Percentiles rank a stretch among this genome's conserved stretches.
These are phyloP conservation scores for Leonotis leonurus DNA, from an alignment of 257 asterid species.

Conservation along the genomic window DNA sequence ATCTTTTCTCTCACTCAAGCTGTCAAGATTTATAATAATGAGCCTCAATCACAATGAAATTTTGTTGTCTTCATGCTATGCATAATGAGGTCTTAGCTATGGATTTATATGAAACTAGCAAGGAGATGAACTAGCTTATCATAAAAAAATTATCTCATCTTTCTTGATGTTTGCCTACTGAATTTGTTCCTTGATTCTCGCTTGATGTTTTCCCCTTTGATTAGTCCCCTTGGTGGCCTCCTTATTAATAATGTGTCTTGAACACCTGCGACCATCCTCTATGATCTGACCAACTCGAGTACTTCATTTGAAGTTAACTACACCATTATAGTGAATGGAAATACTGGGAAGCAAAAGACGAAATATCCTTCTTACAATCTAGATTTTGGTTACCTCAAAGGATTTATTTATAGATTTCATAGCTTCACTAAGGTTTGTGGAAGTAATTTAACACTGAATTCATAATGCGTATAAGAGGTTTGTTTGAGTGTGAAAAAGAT, in stretches of 20 bases:
- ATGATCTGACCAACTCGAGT: background rate
- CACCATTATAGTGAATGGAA: background rate
- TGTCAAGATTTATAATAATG: background rate
- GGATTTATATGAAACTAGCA: background rate
- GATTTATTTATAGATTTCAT: background rate
- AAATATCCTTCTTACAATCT: background rate
- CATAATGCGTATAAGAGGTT: constrained; percentile 2
- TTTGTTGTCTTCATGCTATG: background rate
- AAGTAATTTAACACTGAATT: constrained; percentile 3
- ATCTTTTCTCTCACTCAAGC: background rate
- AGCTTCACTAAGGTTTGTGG: background rate
- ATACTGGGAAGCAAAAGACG: background rate
- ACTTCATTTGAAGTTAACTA: background rate
- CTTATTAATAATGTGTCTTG: background rate
- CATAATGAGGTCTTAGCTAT: background rate
- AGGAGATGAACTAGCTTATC: background rate
- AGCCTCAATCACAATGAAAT: background rate
- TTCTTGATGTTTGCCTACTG: background rate
- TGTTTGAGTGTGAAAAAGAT: background rate
- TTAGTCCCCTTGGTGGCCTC: background rate
- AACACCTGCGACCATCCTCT: background rate
- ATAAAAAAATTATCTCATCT: background rate
- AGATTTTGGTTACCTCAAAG: background rate
- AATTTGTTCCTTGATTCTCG: background rate
- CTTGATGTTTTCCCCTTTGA: background rate